Base-by-base conservation (phyloP, 2,329 filamentous ascomycete genomes). In the Penicillium sp. region DNA sequence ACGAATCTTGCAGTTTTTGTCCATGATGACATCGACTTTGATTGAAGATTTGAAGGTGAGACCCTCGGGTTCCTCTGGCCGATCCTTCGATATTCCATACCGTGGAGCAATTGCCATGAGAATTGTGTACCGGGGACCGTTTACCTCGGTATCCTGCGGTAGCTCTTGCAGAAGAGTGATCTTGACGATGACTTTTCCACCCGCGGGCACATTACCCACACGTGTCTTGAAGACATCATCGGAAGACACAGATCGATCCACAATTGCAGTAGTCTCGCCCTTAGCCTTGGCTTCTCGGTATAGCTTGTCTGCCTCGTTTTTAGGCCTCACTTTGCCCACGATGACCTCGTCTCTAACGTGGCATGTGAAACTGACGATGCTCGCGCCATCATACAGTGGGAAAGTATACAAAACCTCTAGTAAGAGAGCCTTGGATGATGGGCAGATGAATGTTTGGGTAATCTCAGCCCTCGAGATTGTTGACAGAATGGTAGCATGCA, bases 1-100 rank as follows among this genome's bases (percentile, higher is more conserved):
- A 43, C 51, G 51, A 24, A 57, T 56, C n/a, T 44, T 24, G 9
- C 39, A 51, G 9, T 40, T 44, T 33, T 49, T 50, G 39, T 50
- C 51, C 48, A 51, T 49, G n/a, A 47, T 29, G n/a, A 53, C 3
- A 25, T 53, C 53, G 5, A 51, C 44, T 25, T 40, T 47, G 33
- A 55, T 53, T 7, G 46, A 13, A 7, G 26, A 13, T 28, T 40
- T 40, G 26, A 29, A 7, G 7, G 11, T 28, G 7, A 9, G 9
- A 7, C 39, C 37, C 3, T 26, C n/a, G 26, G 26, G 6, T 2
- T 12, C 5, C 28, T 12, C 7, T 29, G n/a, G 12, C 5, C 3
- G 5, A 18, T 40, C 25, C 4, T 29, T 12, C 5, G 4, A 28
- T 28, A 28, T 7, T 5, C 39, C 39, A 40, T 40, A 40, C 28